Base-by-base conservation (phyloP, 805 yeast species). In the Myxozyma sirexii region DNA sequence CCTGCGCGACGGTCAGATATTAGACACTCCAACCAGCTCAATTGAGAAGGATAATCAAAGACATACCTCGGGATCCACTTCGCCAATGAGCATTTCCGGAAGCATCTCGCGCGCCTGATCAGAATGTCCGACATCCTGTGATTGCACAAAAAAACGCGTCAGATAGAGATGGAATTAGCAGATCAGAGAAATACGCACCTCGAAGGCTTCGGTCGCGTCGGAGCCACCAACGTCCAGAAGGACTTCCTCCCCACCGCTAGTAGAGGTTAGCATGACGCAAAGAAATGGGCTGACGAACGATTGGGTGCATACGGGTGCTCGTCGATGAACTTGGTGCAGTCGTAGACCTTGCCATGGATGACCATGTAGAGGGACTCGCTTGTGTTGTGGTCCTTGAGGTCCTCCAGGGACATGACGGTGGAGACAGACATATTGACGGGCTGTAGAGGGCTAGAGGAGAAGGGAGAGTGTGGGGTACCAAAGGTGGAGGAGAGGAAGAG, bases 61-160 rank as follows among this genome's bases (percentile, higher is more conserved):
- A 41, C 64, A 8, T 63, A 69, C 80, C 33, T 63, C 65, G 23
- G 76, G 88, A 70, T 91, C 92, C 54, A 93, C 80, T 54, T 81
- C 85, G 66, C 99, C 99, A 60, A 94, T 81, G 67, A 82, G 78
- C 71, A 90, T 77, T 42, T 82, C 84, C 46, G 76, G 79, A 69
- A 94, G 79, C 67, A 87, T 79, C 69, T 87, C 94, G 68, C 85
- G 84, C 42, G 99, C 98, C 67, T 92, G 97, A 64, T 92, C 97
- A 37, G 98, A 90, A 77, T 94, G 99, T 37, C 99, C 99, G 72
- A 94, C 92, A 71, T 90, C 97, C 67, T 82, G 83, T 59, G 82
- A 31, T 6, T 29, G 10, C 10, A 29, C 12, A 26, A 6, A n/a
- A 19, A 41, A 33, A 3, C 51, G 17, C 17, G 24, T 6, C 19